Percentiles rank a stretch among this genome's conserved stretches.
Evolutionary conservation across 2,329 filamentous ascomycete species (phyloP).

Genomic region (Trichoderma harzianum): DNA sequence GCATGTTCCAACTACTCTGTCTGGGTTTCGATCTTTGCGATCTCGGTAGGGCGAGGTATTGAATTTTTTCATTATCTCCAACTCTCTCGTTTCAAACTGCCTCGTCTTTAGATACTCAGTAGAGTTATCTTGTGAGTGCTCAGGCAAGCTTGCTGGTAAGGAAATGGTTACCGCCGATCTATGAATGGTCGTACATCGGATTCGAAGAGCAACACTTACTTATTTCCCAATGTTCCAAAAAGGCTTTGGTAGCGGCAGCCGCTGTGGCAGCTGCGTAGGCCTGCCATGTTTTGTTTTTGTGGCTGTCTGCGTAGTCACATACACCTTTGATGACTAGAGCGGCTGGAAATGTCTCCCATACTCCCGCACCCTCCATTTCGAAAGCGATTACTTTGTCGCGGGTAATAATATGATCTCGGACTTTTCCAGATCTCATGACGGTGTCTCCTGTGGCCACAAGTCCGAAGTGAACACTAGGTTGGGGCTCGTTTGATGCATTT

Average conservation of each 20-base stretch:
- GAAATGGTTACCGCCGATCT: background rate
- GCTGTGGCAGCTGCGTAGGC: background rate
- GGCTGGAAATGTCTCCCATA: conserved; percentile 29
- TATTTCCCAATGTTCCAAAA: background rate
- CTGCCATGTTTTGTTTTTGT: background rate
- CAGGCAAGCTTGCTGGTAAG: rapidly evolving
- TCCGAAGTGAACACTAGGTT: background rate
- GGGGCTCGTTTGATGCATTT: rapidly evolving
- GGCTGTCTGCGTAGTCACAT: background rate
- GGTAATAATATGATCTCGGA: conserved; percentile 32
- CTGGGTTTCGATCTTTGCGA: background rate
- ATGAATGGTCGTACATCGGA: background rate
- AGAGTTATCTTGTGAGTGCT: background rate
- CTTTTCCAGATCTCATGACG: conserved; percentile 37
- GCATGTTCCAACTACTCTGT: background rate
- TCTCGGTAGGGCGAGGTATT: conserved; percentile 19
- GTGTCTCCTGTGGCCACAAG: conserved; percentile 28
- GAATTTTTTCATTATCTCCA: background rate
- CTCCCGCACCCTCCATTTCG: conserved; percentile 33
- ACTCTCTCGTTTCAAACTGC: background rate
- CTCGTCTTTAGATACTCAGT: background rate
- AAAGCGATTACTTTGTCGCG: conserved; percentile 20
- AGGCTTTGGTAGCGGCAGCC: background rate
- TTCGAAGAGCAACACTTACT: background rate
- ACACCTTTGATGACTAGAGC: conserved; percentile 21